Base-by-base conservation (phyloP, 2,329 filamentous ascomycete species). In the Phoma sp. region DNA sequence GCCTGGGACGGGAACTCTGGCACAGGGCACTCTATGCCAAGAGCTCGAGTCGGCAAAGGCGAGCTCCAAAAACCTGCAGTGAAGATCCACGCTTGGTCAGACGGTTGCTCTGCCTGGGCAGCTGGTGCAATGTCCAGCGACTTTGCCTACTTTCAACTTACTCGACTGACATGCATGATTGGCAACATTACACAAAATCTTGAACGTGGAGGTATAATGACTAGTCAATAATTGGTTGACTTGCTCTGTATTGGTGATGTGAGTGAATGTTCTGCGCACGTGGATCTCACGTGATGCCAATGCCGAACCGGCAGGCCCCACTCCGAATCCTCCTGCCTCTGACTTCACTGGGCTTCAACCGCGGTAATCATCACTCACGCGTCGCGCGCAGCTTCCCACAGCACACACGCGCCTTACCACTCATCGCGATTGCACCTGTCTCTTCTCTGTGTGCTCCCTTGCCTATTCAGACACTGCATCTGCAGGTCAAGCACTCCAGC, bases 371-470 rank as follows among this genome's bases (percentile, higher is more conserved):
- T 45, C 39, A 38, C 46, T 48, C 57, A 55, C 49, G 53, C 56
- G 53, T 46, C 54, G 53, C 55, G 59, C 53, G 47, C 33, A 40
- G 47, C 49, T 42, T 38, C 47, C 56, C 49, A 23, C 51, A 42
- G 29, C 47, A 32, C 47, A 34, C 51, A 36, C 40, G 36, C 42
- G 26, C 59, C 59, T 63, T 20, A 12, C 52, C 17, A 33, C 26
- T 46, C 18, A 42, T 51, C 46, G 46, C 54, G 48, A 56, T 65
- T 56, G 66, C 66, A 54, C 61, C 59, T 65, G 57, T 66, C 61
- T 64, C 47, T 53, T 61, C 34, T 57, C 59, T 69, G 64, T 61
- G 64, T 65, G 60, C 56, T 65, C 61, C 59, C 56, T 58, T 66
- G 59, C 57, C 63, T 64, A 47, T 56, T 37, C 52, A 61, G 47